Evolutionary conservation across 1,284 basidiomycete species (phyloP).

Genomic region (Cystobasidium pallidum): DNA sequence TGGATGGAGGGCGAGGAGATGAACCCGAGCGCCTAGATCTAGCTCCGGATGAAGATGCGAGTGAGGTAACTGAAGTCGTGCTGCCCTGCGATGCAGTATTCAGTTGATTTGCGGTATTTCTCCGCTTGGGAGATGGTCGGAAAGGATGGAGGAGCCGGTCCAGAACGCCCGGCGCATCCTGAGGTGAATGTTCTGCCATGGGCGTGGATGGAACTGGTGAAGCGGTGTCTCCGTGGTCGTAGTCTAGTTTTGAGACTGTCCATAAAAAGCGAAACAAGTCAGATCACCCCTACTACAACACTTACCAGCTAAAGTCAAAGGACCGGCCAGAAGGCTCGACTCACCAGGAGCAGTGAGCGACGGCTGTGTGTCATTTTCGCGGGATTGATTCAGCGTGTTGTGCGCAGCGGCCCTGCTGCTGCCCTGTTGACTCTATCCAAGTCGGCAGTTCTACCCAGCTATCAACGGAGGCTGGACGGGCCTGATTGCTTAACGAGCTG

Average conservation of each 20-base stretch:
- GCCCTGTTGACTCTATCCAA: not conserved
- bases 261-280: too few relatives aligned
- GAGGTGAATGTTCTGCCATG: not conserved
- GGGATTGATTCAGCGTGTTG: not conserved
- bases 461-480: constrained; percentile 1
- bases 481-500: not conserved
- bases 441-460: not conserved
- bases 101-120: constrained; percentile 23
- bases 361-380: not conserved
- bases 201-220: not conserved
- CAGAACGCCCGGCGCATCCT: constrained; percentile 21
- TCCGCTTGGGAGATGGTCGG: constrained; percentile 34
- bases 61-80: constrained; percentile 7
- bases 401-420: not conserved
- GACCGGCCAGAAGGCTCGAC: not conserved
- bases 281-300: not conserved
- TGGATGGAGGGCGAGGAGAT: constrained; percentile 6
- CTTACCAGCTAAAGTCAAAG: not conserved
- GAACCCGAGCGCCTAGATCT: constrained; percentile 19
- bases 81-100: not conserved
- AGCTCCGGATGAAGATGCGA: constrained; percentile 3
- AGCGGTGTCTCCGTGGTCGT: not conserved
- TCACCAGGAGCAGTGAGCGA: not conserved
- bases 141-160: constrained; percentile 32
- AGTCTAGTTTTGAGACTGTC: constrained; percentile 1